These are phyloP conservation scores for Kazachstania africana DNA, from an alignment of 805 yeast species.

Conservation along the genomic window DNA sequence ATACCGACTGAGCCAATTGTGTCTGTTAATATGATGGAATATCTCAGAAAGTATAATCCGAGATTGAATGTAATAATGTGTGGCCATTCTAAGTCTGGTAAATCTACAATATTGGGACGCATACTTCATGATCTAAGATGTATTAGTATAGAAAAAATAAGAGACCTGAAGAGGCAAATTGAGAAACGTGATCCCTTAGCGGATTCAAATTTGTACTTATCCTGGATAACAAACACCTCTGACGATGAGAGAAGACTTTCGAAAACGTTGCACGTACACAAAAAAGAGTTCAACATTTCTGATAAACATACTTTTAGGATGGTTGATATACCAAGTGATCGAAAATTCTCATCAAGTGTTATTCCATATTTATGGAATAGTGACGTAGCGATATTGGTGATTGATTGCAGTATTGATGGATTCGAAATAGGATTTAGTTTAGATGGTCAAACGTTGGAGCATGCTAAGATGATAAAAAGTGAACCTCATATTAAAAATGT, in stretches of 20 bases:
- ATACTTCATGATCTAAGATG: slow-evolving; percentile 5
- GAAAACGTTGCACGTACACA: background rate
- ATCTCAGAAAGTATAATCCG: background rate
- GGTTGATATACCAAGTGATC: slow-evolving; percentile 4
- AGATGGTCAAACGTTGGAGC: slow-evolving; percentile 7
- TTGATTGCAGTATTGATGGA: slow-evolving; percentile 7
- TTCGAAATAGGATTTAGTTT: slow-evolving; percentile 9
- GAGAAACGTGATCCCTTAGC: slow-evolving; percentile 1
- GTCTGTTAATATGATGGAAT: slow-evolving; percentile 1
- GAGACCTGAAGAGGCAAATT: slow-evolving; percentile 3
- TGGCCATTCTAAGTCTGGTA: slow-evolving; percentile 8
- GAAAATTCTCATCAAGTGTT: background rate
- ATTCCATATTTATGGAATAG: background rate
- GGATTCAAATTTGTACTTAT: slow-evolving; percentile 1
- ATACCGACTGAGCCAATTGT: slow-evolving; percentile 1
- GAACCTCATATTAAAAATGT: slow-evolving; percentile 1
- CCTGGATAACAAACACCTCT: slow-evolving; percentile 5
- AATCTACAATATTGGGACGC: slow-evolving; percentile 9
- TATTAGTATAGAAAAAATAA: slow-evolving; percentile 4
- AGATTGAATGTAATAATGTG: slow-evolving; percentile 2
- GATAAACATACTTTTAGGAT: background rate
- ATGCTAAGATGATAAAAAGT: slow-evolving; percentile 2
- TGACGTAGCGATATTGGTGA: slow-evolving; percentile 3
- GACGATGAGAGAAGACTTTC: slow-evolving; percentile 2
- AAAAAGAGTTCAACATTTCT: background rate